Percentiles rank a stretch among this genome's conserved stretches.
Evolutionary conservation across 1,139 yeast genomes (phyloP).

Genomic region (Taphrina wiesneri): DNA sequence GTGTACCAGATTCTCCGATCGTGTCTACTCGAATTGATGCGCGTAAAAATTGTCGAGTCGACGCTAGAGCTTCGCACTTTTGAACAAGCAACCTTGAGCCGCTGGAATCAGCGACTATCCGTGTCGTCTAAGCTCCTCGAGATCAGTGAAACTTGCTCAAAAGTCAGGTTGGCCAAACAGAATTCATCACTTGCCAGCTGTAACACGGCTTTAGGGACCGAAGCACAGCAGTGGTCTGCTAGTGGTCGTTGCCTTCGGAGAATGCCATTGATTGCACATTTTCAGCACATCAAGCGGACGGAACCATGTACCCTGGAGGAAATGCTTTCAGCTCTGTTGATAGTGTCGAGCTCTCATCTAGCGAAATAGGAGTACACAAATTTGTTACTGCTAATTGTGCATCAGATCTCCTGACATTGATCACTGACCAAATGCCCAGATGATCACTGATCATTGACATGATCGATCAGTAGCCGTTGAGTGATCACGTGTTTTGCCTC

Average conservation of each 20-base stretch:
- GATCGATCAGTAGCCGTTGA: neutral
- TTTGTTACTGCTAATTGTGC: too few relatives aligned
- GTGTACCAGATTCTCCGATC: conserved; percentile 26
- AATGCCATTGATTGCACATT: conserved; percentile 36
- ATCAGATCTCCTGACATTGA: too few relatives aligned
- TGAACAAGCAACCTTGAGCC: neutral
- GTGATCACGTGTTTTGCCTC: neutral
- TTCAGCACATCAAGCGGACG: conserved; percentile 19
- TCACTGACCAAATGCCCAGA: neutral
- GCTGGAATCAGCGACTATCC: conserved; percentile 2
- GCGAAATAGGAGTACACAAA: too few relatives aligned
- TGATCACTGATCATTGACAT: neutral
- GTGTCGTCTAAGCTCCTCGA: neutral
- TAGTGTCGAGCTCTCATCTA: neutral
- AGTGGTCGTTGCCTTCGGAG: conserved; percentile 37
- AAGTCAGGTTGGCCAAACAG: neutral
- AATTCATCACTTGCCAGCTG: neutral
- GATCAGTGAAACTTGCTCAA: neutral
- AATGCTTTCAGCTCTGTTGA: conserved; percentile 18
- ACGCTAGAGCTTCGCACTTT: neutral
- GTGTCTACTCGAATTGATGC: conserved; percentile 18
- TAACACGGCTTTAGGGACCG: neutral
- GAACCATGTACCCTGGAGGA: conserved; percentile 27
- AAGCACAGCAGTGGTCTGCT: neutral
- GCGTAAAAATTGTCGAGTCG: neutral